Evolutionary conservation across 352 stramenopile genomes (phyloP).

Genomic region (Globisporangium okanoganense): DNA sequence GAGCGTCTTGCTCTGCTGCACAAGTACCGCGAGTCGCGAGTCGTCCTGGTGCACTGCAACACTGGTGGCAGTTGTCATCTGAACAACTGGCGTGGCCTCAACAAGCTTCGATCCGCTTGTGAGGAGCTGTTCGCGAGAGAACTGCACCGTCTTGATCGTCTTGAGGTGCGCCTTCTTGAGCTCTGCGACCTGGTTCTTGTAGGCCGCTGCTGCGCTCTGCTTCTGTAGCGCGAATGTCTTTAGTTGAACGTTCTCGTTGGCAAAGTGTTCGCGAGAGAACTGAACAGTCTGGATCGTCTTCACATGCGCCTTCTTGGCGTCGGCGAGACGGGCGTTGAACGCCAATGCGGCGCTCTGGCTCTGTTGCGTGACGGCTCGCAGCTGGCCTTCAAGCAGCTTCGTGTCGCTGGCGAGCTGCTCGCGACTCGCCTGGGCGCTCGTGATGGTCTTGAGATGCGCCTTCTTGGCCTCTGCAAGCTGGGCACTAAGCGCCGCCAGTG

Average conservation of each 20-base stretch:
- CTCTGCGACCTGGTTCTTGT: background rate
- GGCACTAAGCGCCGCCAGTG: background rate
- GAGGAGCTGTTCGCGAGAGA: slow-evolving; percentile 1
- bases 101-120: background rate
- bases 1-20: slow-evolving; percentile 30
- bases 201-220: background rate
- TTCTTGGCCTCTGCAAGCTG: background rate
- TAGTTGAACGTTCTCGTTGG: slow-evolving; percentile 1
- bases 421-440: background rate
- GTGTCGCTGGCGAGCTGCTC: slow-evolving; percentile 5
- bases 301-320: slow-evolving; percentile 16
- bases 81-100: background rate
- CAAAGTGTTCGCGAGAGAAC: slow-evolving; percentile 1
- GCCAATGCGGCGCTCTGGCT: slow-evolving; percentile 15
- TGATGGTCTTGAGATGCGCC: slow-evolving; percentile 5
- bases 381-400: slow-evolving; percentile 8
- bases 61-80: background rate
- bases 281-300: slow-evolving; percentile 6
- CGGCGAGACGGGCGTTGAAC: slow-evolving; percentile 19
- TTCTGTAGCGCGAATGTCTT: background rate
- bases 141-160: slow-evolving; percentile 3
- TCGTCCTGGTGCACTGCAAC: background rate
- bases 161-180: slow-evolving; percentile 6
- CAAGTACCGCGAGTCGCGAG: slow-evolving; percentile 10
- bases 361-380: background rate